Conservation (phyloP, 495 filamentous ascomycete species). For the Penicillium psychrofluorescens region DNA sequence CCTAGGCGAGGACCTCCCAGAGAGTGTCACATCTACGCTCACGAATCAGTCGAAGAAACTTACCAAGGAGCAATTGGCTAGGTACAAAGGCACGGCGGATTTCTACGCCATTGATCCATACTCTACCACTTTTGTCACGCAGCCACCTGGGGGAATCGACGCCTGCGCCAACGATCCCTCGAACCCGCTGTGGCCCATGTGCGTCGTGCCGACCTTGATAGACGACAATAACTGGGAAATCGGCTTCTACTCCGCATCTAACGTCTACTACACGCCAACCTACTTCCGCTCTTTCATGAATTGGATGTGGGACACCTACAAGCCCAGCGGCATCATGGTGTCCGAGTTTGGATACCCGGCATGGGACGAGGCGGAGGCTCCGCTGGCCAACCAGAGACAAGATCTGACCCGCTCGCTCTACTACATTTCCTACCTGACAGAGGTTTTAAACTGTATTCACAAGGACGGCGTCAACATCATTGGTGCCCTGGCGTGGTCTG, state of each 20-base stretch:
- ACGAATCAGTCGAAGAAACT: no score
- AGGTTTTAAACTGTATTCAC: constrained; percentile 1
- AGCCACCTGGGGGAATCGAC: constrained; percentile 23
- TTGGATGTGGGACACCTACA: constrained; percentile 40
- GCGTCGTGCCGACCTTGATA: constrained; percentile 27
- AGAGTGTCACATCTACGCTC: constrained; percentile 7
- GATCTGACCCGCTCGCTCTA: constrained; percentile 13
- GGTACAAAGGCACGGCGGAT: constrained; percentile 25
- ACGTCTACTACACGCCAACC: constrained; percentile 34
- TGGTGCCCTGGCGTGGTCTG: neutral
- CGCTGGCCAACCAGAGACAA: constrained; percentile 28
- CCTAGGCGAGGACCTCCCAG: constrained; percentile 34
- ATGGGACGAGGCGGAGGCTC: constrained; percentile 18
- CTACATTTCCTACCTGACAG: neutral
- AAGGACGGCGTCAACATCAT: constrained; percentile 1
- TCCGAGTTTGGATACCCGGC: constrained; percentile 36
- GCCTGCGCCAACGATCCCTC: constrained; percentile 24
- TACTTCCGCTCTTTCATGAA: constrained; percentile 35
- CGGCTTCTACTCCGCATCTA: constrained; percentile 30
- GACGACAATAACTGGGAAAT: constrained; percentile 35
- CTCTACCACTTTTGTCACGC: constrained; percentile 32
- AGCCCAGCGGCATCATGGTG: constrained; percentile 20
- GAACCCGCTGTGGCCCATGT: constrained; percentile 29
- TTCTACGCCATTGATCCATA: constrained; percentile 43
- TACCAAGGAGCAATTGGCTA: no score